Conservation (phyloP, 371 early-diverging fungal species). For the Lichtheimia hyalospora region DNA sequence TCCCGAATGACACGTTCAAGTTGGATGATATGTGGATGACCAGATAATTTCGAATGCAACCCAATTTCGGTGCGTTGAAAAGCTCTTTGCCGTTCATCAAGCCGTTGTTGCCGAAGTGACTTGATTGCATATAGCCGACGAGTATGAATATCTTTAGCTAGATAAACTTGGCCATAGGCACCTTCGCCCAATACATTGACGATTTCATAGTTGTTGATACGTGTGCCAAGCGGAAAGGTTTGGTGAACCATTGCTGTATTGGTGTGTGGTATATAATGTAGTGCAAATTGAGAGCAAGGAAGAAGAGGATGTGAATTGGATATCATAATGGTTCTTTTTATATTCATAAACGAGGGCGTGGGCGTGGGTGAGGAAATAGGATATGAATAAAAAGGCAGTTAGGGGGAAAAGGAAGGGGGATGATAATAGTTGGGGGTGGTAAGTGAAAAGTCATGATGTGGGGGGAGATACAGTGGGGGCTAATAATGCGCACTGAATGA, state of each 20-base stretch:
- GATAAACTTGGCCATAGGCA: slow-evolving; percentile 72
- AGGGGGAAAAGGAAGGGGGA: slow-evolving; percentile 4
- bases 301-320: neutral
- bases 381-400: neutral
- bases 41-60: slow-evolving; percentile 65
- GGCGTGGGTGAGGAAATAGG: neutral
- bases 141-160: slow-evolving; percentile 16
- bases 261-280: neutral
- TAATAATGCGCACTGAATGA: too few relatives aligned
- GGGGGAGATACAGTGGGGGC: too few relatives aligned
- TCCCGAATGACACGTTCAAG: slow-evolving; percentile 67
- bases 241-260: slow-evolving; percentile 10
- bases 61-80: slow-evolving; percentile 75
- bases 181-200: slow-evolving; percentile 65
- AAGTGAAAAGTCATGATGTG: too few relatives aligned
- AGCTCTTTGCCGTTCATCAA: slow-evolving; percentile 56
- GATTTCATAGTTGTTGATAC: slow-evolving; percentile 33
- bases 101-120: slow-evolving; percentile 60
- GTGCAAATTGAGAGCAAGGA: neutral
- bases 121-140: slow-evolving; percentile 59
- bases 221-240: slow-evolving; percentile 23
- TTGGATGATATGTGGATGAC: slow-evolving; percentile 73
- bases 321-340: neutral
- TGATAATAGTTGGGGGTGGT: neutral
- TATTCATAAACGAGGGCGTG: slow-evolving; percentile 4